phyloP scores from a whole-genome alignment of 2,329 filamentous ascomycete species.

The Rutstroemia sp. region DNA sequence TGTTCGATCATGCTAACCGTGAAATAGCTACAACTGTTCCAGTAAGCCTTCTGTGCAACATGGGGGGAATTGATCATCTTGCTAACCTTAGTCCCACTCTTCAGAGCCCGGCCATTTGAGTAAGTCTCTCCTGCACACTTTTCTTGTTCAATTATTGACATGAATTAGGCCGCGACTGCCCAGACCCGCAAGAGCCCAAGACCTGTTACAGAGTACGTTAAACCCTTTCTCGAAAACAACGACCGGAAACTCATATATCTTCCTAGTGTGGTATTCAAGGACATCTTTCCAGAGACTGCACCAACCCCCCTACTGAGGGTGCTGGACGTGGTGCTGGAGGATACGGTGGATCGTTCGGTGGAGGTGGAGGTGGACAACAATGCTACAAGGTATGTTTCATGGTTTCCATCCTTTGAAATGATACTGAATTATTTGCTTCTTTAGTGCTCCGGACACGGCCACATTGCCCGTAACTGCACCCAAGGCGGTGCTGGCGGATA shows the following conservation, averaged over 20 bases:
- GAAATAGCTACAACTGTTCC: constrained; percentile 69
- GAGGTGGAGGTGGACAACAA: constrained; percentile 48
- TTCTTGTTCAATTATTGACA: constrained; percentile 16
- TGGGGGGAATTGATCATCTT: constrained; percentile 27
- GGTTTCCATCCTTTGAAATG: neutral
- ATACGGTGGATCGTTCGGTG: constrained; percentile 29
- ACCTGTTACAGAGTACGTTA: constrained; percentile 54
- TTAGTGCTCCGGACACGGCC: constrained; percentile 85
- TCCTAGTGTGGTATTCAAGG: constrained; percentile 64
- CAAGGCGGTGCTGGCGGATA: constrained; percentile 42
- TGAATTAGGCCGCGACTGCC: constrained; percentile 73
- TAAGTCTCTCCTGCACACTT: constrained; percentile 38
- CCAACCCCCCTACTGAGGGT: constrained; percentile 28
- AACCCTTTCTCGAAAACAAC: too few species aligned
- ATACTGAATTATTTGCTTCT: constrained; percentile 7
- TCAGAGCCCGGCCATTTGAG: constrained; percentile 67
- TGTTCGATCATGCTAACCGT: constrained; percentile 6
- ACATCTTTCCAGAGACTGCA: constrained; percentile 78
- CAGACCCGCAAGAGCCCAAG: constrained; percentile 74
- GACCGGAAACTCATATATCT: neutral
- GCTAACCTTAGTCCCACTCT: constrained; percentile 10
- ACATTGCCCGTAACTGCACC: constrained; percentile 89
- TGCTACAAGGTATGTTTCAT: constrained; percentile 66
- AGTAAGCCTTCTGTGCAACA: constrained; percentile 42
- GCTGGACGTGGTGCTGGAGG: constrained; percentile 25